Percentiles rank a stretch among this genome's conserved stretches.
Evolutionary conservation across 768 basidiomycete species (phyloP).

Genomic region (Lactarius indigo): DNA sequence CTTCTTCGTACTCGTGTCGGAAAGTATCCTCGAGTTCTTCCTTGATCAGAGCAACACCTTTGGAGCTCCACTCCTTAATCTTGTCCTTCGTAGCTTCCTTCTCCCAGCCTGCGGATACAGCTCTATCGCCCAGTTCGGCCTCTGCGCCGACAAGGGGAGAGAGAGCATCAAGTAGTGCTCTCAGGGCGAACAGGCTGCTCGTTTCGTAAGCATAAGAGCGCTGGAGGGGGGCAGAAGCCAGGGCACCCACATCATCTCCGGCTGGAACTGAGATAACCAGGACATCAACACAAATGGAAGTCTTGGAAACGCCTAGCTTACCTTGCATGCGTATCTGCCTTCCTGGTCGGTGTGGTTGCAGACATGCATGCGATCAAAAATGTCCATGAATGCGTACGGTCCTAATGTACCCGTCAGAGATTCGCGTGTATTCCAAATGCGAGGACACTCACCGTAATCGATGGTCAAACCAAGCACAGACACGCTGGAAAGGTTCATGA

Average conservation of each 20-base stretch:
- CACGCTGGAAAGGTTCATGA: conserved; percentile 41
- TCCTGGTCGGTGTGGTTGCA: conserved; percentile 86
- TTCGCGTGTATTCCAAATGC: not conserved
- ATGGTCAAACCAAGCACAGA: conserved; percentile 74
- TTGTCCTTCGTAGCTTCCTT: conserved; percentile 47
- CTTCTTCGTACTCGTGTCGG: conserved; percentile 53
- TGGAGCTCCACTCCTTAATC: conserved; percentile 57
- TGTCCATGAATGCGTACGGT: conserved; percentile 94
- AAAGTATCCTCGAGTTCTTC: conserved; percentile 60
- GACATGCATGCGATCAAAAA: conserved; percentile 79
- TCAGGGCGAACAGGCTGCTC: conserved; percentile 69
- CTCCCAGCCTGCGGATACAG: conserved; percentile 63
- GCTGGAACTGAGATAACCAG: conserved; percentile 50
- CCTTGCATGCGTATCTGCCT: conserved; percentile 73
- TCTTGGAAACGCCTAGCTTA: conserved; percentile 26
- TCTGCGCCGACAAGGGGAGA: conserved; percentile 88
- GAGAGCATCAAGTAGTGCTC: conserved; percentile 71
- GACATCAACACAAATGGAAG: conserved; percentile 3
- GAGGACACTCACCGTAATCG: conserved; percentile 54
- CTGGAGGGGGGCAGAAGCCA: conserved; percentile 1
- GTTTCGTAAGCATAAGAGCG: not conserved
- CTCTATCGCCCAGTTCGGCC: conserved; percentile 45
- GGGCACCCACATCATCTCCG: conserved; percentile 66
- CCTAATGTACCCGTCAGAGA: conserved; percentile 40
- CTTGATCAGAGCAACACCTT: conserved; percentile 49